Base-by-base conservation (phyloP, 768 basidiomycete species). In the Podaxis pistillaris region DNA sequence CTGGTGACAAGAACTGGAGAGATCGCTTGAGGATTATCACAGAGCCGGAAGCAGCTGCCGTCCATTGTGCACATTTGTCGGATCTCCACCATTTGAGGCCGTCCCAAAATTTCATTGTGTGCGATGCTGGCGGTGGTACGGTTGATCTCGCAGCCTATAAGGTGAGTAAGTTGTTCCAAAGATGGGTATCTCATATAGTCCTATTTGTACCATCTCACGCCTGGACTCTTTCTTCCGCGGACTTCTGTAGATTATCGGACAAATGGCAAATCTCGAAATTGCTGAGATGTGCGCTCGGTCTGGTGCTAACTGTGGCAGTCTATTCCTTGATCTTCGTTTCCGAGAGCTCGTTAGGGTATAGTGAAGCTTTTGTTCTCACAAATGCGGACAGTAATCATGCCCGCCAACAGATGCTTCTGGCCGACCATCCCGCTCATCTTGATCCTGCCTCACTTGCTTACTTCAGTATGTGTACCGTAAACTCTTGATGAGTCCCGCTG, bases 201-300 rank as follows among this genome's bases (percentile, higher is more conserved):
- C 44, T 28, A 64, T n/a, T 19, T 63, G 52, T 41, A 62, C 58
- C 44, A 51, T 36, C 58, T 46, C 46, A 65, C 49, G 46, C 49
- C 37, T 33, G 33, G 53, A 22, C 49, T 38, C n/a, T 62, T 60
- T 40, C 47, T 63, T 65, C 60, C 57, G 64, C 68, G 66, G 73
- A 76, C 76, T 19, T 38, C 54, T 33, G 36, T 66, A 82, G 81
- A 90, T 95, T 54, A 90, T 90, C 58, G 94, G 93, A 4, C 83
- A 91, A 66, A 80, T 91, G 73, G 78, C 86, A 11, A 85, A 86
- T 69, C 83, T 95, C n/a, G 93, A 95, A 73, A 94, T 96, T 63
- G 93, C 93, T 50, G 94, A 96, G 75, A 89, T 95, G 76, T 91
- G 90, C 64, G 92, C 92, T 13, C 82, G 93, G 58, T 92, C 90